Evolutionary conservation across 148 eudicot species (phyloP), one percentile per base, ranked within the genome.

Genomic region (Polygonum maritimum): DNA sequence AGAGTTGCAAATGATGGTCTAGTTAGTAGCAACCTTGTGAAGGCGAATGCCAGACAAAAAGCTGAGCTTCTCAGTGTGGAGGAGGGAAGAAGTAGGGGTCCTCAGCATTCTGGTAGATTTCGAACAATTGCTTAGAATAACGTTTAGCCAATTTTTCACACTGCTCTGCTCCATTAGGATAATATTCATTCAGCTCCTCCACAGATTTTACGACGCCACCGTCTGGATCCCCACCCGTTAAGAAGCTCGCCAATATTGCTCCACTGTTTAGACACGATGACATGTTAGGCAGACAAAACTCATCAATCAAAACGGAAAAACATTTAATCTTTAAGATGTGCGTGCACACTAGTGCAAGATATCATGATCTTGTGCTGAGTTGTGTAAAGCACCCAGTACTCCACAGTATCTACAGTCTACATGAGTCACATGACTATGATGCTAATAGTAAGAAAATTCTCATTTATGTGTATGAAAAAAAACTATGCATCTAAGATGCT

Each of bases 81-180:
- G 57, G 38, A 19, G 26, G 44, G 19, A 71, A 85, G 81, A 87
- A 90, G 80, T 81, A 75, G 5, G 88, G 89, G 73, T 89, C 90
- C 77, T 89, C 92, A 49, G 76, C 70, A 77, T 71, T 85, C 78
- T 79, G 19, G 80, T 93, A 91, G 60, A 93, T 89, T 15, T 78
- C 77, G 71, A 93, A 91, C 71, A 93, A 84, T 73, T 93, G 98
- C 81, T 86, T 88, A 40, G 94, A 85, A 83, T 93, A 93, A 78
- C 26, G 87, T 14, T 65, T 76, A 31, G 96, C 98, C 78, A 89
- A 82, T 71, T 26, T 76, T 67, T 78, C 76, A 81, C 98, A 91
- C 74, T 65, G n/a, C 74, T 91, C 88, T 73, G 79, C 71, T 3
- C 89, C 94, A 44, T 82, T 41, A 3, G 84, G 67, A 60, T 88